These are phyloP conservation scores for Phytophthora syringae DNA, from an alignment of 352 stramenopile genomes.

Conservation along the genomic window DNA sequence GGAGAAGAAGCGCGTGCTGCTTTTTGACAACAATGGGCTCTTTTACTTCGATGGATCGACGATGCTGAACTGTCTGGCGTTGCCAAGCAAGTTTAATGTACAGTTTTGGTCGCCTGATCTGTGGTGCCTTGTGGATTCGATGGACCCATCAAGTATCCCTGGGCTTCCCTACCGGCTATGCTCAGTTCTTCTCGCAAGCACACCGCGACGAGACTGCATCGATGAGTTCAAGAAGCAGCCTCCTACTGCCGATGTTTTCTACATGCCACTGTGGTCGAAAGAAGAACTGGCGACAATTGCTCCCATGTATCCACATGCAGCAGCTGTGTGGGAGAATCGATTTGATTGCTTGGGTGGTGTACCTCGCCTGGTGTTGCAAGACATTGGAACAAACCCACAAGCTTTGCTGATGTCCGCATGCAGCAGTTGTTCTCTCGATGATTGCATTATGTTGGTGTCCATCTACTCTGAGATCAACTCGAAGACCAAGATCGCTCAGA, in stretches of 20 bases:
- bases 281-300: too few species aligned
- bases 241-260: slow-evolving; percentile 36
- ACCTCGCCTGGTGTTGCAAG: too few species aligned
- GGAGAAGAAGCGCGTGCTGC: too few species aligned
- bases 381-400: too few species aligned
- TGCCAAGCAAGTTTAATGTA: background rate
- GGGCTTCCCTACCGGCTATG: background rate
- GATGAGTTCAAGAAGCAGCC: slow-evolving; percentile 41
- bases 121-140: slow-evolving; percentile 14
- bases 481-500: too few species aligned
- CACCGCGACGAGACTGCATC: slow-evolving; percentile 38
- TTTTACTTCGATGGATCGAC: slow-evolving; percentile 41
- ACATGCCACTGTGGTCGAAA: slow-evolving; percentile 42
- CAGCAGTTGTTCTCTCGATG: too few species aligned
- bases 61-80: background rate
- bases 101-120: background rate
- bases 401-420: too few species aligned
- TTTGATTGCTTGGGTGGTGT: too few species aligned
- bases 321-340: too few species aligned
- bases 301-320: too few species aligned
- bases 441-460: too few species aligned
- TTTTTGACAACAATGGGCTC: slow-evolving; percentile 2
- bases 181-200: slow-evolving; percentile 30
- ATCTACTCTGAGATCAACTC: too few species aligned
- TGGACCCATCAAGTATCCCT: background rate